These are phyloP conservation scores for Leccinum fallax DNA, from an alignment of 1,284 basidiomycete genomes.

Conservation along the genomic window DNA sequence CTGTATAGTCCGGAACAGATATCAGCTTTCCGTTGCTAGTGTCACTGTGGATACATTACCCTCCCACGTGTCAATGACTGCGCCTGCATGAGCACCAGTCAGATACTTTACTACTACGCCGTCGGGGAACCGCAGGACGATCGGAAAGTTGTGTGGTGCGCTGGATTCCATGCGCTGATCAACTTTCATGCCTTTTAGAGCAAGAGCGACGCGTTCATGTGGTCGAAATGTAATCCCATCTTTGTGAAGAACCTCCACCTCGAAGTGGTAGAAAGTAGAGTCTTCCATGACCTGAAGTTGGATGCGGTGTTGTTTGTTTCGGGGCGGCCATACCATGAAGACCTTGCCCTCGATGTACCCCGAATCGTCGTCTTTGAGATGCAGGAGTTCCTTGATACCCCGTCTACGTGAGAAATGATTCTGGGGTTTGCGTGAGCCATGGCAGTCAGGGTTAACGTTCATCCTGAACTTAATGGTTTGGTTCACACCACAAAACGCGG, in stretches of 20 bases:
- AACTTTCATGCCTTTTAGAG: slow-evolving; percentile 44
- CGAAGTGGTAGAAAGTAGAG: slow-evolving; percentile 34
- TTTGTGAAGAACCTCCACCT: slow-evolving; percentile 39
- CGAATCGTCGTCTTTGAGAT: slow-evolving; percentile 17
- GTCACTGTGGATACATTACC: slow-evolving; percentile 28
- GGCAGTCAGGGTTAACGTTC: slow-evolving; percentile 2
- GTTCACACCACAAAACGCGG: neutral
- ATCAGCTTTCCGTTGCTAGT: neutral
- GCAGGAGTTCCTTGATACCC: slow-evolving; percentile 25
- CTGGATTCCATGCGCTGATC: slow-evolving; percentile 29
- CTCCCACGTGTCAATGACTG: slow-evolving; percentile 43
- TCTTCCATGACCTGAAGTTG: slow-evolving; percentile 29
- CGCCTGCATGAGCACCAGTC: slow-evolving; percentile 28
- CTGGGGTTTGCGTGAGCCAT: slow-evolving; percentile 1
- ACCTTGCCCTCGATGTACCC: slow-evolving; percentile 45
- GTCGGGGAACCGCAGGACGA: slow-evolving; percentile 40
- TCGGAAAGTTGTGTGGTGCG: slow-evolving; percentile 36
- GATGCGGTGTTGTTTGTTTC: slow-evolving; percentile 28
- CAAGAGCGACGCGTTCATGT: slow-evolving; percentile 42
- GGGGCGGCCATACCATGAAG: slow-evolving; percentile 46
- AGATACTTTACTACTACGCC: slow-evolving; percentile 44
- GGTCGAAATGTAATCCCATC: slow-evolving; percentile 37
- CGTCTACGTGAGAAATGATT: slow-evolving; percentile 29
- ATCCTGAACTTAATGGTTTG: slow-evolving; percentile 7
- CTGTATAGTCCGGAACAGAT: slow-evolving; percentile 9